These are phyloP conservation scores for Sphagnum contortum DNA, from an alignment of 225 moss, liverwort and hornwort genomes.

Conservation along the genomic window DNA sequence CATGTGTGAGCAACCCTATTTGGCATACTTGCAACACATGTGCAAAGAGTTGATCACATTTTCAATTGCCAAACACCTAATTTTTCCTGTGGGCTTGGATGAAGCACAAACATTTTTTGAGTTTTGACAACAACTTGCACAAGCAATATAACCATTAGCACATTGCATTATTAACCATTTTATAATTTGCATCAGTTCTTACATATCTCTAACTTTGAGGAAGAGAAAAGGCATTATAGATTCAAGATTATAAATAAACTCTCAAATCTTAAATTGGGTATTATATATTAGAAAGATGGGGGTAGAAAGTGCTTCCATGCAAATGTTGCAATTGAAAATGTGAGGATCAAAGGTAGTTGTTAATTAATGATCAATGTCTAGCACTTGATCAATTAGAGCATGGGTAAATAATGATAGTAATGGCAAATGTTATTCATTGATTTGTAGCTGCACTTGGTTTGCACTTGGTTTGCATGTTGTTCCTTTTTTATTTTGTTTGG, in stretches of 20 bases:
- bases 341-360: conserved; percentile 47
- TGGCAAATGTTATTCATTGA: too few species aligned
- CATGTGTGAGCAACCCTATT: conserved; percentile 59
- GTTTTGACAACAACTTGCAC: conserved; percentile 60
- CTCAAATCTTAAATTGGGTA: too few species aligned
- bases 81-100: conserved; percentile 57
- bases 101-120: conserved; percentile 49
- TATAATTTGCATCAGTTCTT: too few species aligned
- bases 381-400: not conserved
- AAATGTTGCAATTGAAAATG: conserved; percentile 65
- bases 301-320: conserved; percentile 50
- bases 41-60: conserved; percentile 66
- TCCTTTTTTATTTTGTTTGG: too few species aligned
- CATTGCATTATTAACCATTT: conserved; percentile 39
- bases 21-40: conserved; percentile 58
- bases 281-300: conserved; percentile 60
- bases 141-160: conserved; percentile 66
- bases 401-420: too few species aligned
- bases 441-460: conserved; percentile 19
- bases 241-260: not conserved
- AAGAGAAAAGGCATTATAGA: not conserved
- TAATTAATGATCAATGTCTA: conserved; percentile 27
- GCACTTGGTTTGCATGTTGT: conserved; percentile 26
- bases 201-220: too few species aligned
- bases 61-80: conserved; percentile 64